phyloP scores from a whole-genome alignment of 352 stramenopile genomes.

The Phytophthora kernoviae region DNA sequence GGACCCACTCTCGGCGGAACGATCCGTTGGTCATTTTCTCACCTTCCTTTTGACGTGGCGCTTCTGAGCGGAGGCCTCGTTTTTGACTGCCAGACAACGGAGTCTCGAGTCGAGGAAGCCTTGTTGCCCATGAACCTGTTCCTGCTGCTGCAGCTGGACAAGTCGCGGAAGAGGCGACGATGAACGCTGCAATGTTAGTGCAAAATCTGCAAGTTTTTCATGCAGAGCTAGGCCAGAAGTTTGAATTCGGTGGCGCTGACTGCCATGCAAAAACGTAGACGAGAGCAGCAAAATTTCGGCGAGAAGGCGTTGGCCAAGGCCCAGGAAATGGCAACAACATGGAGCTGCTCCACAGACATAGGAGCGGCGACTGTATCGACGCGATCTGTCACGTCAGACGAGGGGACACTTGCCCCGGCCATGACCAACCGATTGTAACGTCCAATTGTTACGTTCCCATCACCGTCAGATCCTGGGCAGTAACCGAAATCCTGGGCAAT shows the following conservation, averaged over 20 bases:
- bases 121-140: background rate
- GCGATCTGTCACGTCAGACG: slow-evolving; percentile 22
- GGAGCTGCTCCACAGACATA: too few relatives aligned
- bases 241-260: too few relatives aligned
- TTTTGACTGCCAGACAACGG: slow-evolving; percentile 31
- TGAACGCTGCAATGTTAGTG: background rate
- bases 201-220: too few relatives aligned
- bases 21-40: slow-evolving; percentile 43
- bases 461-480: too few relatives aligned
- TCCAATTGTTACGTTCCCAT: background rate
- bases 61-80: slow-evolving; percentile 30
- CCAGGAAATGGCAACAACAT: too few relatives aligned
- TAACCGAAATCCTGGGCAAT: too few relatives aligned
- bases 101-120: background rate
- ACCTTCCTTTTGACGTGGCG: slow-evolving; percentile 16
- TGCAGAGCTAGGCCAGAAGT: too few relatives aligned
- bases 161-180: background rate
- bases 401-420: background rate
- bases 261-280: background rate
- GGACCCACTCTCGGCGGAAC: slow-evolving; percentile 2
- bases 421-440: background rate
- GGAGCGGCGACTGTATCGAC: background rate
- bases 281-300: background rate
- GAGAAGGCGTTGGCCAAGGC: background rate
- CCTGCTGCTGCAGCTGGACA: background rate